Evolutionary conservation across 345 rosid species (phyloP), one percentile per base, ranked within the genome.

Genomic region (Brassica nigra): DNA sequence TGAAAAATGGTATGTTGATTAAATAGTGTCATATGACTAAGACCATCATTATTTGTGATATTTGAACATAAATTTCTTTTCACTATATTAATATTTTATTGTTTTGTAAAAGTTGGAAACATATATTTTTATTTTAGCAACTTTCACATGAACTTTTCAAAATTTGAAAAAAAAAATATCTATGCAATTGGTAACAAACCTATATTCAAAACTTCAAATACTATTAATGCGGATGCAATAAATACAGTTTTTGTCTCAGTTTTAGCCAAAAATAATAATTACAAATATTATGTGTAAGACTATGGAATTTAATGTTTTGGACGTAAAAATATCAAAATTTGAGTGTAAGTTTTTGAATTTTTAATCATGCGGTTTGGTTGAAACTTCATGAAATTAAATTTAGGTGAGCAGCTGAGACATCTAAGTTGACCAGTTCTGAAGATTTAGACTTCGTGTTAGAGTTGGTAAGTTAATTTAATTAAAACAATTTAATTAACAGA

Each of bases 341-440:
- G n/a, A 71, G 9, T 36, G 9, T 7, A 28, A 8, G 14, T 7
- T 77, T 62, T 28, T 28, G 5, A 23, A 47, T 28, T 3, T 71
- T 39, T 39, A 66, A 11, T 79, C 2, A 8, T 18, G 44, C 69
- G 58, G 18, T 73, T 49, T 47, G 18, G 78, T 49, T 79, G 57
- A 66, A 73, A 61, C 55, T 49, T 49, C 55, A n/a, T 49, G 55
- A 49, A 49, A 16, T 64, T 5, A 42, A 54, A 63, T 10, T 23
- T 64, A 64, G 73, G 63, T 67, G 78, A 73, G 69, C 78, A 67
- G 78, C 54, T 79, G 63, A 73, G 78, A 79, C 78, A 79, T 73
- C 70, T 14, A 44, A 67, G 57, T 59, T 73, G 78, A 79, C 82
- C 42, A 8, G 54, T 61, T 61, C 6, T 33, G n/a, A 66, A 67